Evolutionary conservation across 164 flowering plant species (phyloP), one percentile per base, ranked within the genome.

Genomic region (Taxillus chinensis): DNA sequence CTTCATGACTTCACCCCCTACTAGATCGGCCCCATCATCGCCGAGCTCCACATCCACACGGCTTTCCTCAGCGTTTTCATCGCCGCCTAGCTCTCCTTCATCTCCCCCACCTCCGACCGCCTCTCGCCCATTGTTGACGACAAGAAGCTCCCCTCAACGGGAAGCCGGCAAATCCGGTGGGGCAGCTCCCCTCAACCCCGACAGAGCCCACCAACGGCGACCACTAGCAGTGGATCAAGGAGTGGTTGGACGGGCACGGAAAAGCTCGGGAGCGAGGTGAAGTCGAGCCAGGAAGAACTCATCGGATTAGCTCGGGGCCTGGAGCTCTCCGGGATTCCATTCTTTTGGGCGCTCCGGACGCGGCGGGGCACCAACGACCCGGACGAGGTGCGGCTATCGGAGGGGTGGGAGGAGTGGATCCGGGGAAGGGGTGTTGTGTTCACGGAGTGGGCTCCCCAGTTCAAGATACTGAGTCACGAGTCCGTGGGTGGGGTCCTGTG

Each of bases 211-310:
- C n/a, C n/a, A 50, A 7, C 10, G 43, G 5, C 10, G 42, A 50
- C 0, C 63, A 57, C 3, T 11, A 27, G 2, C 9, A 6, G 65
- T 3, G 17, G 3, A n/a, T 73, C 9, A 64, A 56, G 7, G 13
- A 50, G 15, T 73, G 77, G 77, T 63, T 73, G 11, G 71, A 73
- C 65, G 8, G 60, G 45, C 69, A 67, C 39, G 38, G 60, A 67
- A 59, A 3, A 70, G 4, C 60, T 73, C n/a, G 76, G 76, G 27
- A 65, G 64, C 57, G 73, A 73, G 67, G 61, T 62, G 10, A 56
- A 45, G 4, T 68, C 62, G 57, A 69, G 65, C 56, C 73, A 73
- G 51, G 53, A 40, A 0, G 73, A 73, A 37, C 17, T 73, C 54
- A 63, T 58, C 5, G 67, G 63, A 39, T 27, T 73, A 2, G 76